Percentiles rank a stretch among this genome's conserved stretches.
Evolutionary conservation across 2,329 filamentous ascomycete genomes (phyloP).

Genomic region (Canariomyces notabilis): DNA sequence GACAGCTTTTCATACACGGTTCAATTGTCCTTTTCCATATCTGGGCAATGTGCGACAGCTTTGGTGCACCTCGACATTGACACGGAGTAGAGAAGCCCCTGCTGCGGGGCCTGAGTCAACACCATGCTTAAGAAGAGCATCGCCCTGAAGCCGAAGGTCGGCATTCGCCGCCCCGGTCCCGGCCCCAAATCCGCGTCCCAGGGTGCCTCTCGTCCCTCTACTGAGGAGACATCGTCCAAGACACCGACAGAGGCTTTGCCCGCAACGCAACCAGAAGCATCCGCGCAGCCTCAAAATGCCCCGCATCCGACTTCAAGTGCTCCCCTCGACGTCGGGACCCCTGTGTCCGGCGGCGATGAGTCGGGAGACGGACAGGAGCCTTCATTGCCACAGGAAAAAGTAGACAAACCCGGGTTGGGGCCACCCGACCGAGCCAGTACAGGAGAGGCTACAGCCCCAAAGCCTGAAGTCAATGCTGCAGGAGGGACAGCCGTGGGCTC

Average conservation of each 20-base stretch:
- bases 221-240: background rate
- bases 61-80: conserved; percentile 1
- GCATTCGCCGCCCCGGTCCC: conserved; percentile 10
- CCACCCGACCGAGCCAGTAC: background rate
- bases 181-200: conserved; percentile 1
- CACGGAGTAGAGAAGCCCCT: conserved; percentile 2
- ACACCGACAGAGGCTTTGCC: conserved; percentile 2
- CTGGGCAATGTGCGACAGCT: conserved; percentile 8
- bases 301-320: background rate
- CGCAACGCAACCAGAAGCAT: background rate
- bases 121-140: conserved; percentile 17
- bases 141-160: conserved; percentile 14
- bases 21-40: too few species aligned
- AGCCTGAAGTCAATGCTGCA: background rate
- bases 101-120: conserved; percentile 17
- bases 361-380: background rate
- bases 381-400: background rate
- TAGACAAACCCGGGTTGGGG: background rate
- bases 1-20: too few species aligned
- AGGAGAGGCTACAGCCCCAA: background rate
- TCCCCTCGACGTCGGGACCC: background rate
- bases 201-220: conserved; percentile 1
- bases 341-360: background rate
- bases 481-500: background rate
- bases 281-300: conserved; percentile 5